Conservation (phyloP, 169 alveolate genomes). For the Plasmodium chabaudi region DNA sequence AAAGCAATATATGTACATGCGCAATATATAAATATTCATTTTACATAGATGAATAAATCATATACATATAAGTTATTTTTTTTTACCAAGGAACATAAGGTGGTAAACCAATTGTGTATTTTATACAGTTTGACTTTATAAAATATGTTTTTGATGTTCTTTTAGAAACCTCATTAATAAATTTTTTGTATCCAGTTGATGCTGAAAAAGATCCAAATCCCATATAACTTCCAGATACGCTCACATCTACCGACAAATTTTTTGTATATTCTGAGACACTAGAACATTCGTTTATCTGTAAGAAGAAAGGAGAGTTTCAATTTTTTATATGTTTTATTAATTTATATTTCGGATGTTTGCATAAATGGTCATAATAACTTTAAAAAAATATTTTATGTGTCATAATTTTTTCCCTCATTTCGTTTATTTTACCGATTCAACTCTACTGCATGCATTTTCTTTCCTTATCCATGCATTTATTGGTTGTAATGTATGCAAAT, state of each 20-base stretch:
- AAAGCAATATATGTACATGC: conserved; percentile 15
- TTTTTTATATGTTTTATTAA: background rate
- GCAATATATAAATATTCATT: background rate
- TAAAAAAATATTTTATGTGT: no score
- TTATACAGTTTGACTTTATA: conserved; percentile 86
- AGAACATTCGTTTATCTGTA: conserved; percentile 47
- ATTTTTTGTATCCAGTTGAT: conserved; percentile 84
- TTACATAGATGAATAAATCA: background rate
- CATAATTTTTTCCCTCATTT: background rate
- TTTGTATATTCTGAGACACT: conserved; percentile 81
- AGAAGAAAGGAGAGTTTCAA: background rate
- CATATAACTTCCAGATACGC: conserved; percentile 78
- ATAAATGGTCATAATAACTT: no score
- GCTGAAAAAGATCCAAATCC: conserved; percentile 86
- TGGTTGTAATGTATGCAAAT: conserved; percentile 84
- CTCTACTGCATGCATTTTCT: conserved; percentile 87
- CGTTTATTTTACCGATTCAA: conserved; percentile 79
- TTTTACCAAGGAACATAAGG: conserved; percentile 70
- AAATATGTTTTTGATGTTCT: conserved; percentile 81
- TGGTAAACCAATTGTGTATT: conserved; percentile 88
- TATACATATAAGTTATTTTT: background rate
- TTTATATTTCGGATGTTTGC: background rate
- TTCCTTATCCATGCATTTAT: conserved; percentile 86
- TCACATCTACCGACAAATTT: conserved; percentile 86
- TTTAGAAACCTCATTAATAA: conserved; percentile 78